Base-by-base conservation (phyloP, 169 alveolate genomes). In the Cryptosporidium tyzzeri region DNA sequence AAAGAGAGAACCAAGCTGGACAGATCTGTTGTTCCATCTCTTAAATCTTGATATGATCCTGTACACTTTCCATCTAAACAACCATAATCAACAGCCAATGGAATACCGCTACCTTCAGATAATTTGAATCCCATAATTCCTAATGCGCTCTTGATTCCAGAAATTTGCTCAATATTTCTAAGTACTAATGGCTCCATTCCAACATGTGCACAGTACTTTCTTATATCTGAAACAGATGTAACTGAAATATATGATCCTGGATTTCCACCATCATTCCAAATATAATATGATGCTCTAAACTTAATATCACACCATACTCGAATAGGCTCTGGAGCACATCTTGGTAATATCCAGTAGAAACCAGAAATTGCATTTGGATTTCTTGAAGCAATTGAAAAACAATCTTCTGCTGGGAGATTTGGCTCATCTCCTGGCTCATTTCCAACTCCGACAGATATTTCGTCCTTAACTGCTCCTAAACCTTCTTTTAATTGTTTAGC, bases 281-380 rank as follows among this genome's bases (percentile, higher is more conserved):
- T 92, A 84, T 93, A 95, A 80, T 95, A 96, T 14, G 97, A 93
- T 26, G 95, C 94, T 33, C 97, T 97, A 2, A 93, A 91, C 53
- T 91, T 86, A 95, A 94, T 95, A 65, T 96, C 98, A 80, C 98
- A 96, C 93, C 95, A 96, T 48, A 93, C 97, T 37, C 97, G 85
- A 67, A 95, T 67, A 12, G 98, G 96, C 45, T 93, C 95, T 31
- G 94, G 91, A 12, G 98, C 84, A 70, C 98, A 96, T 59, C 93
- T 85, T 9, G 98, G 97, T 71, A 91, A 93, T 48, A 96, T 93
- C 98, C 98, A 96, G 89, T 95, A 96, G 91, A 96, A 96, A 53
- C 98, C 98, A 12, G 98, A 95, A 33, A 92, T 93, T 0, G 94
- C 93, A 31, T 85, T 93, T 61, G 95, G 96, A 58, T 85, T 91